phyloP scores from a whole-genome alignment of 805 yeast species.

The Yarrowia hollandica region DNA sequence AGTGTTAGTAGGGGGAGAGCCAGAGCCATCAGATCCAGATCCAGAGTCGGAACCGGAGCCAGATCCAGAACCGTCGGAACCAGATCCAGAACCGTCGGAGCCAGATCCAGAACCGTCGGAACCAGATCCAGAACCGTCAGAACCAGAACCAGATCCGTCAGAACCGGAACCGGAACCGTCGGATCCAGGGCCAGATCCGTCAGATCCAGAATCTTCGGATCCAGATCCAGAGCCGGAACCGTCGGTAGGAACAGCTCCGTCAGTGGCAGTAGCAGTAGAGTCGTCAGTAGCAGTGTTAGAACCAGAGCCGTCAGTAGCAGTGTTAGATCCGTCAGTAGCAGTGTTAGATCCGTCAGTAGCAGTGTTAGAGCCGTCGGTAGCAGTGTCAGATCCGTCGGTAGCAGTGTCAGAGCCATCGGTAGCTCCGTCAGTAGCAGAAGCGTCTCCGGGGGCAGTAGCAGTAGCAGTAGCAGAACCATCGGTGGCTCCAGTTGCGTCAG shows the following conservation, averaged over 20 bases:
- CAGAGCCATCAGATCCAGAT: background rate
- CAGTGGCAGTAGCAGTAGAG: background rate
- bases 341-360: slow-evolving; percentile 10
- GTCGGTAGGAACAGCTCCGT: background rate
- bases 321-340: background rate
- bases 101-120: background rate
- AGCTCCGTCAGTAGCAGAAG: background rate
- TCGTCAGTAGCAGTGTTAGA: background rate
- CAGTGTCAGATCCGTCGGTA: background rate
- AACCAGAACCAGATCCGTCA: background rate
- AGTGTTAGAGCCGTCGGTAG: background rate
- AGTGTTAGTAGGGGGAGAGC: background rate
- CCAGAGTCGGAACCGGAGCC: slow-evolving; percentile 1
- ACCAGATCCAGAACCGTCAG: background rate
- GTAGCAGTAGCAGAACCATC: background rate
- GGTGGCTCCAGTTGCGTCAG: background rate
- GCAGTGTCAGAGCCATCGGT: background rate
- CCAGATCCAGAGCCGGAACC: background rate
- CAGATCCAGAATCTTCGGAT: background rate
- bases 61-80: background rate
- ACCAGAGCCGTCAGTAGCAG: slow-evolving; percentile 7
- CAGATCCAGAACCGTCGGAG: no score
- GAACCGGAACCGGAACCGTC: background rate
- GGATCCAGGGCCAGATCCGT: background rate
- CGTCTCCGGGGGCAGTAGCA: no score